Evolutionary conservation across 495 filamentous ascomycete species (phyloP), one percentile per base, ranked within the genome.

Genomic region (Delitschia confertaspora): DNA sequence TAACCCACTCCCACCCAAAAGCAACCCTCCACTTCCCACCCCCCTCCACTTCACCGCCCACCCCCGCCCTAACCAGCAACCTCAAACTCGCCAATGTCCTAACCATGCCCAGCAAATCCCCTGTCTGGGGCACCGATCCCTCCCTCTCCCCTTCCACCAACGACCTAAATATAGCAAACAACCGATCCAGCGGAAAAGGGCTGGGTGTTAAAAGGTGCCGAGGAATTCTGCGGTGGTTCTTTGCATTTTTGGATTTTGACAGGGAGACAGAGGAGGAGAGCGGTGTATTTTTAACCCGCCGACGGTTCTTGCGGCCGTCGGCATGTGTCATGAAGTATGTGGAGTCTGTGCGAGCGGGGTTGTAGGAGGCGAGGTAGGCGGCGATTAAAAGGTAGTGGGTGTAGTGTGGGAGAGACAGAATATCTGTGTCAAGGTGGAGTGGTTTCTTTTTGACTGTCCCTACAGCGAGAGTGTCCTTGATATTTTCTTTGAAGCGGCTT

Each of bases 331-430:
- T 88, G 69, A 98, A 96, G 56, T 88, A 80, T 21, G 78, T 72
- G 1, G 77, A 70, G 61, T 98, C 91, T 26, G 82, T 73, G 30
- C 78, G 68, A 13, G 86, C 71, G 0, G 84, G 78, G 57, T 85
- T 96, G 66, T 88, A 84, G 3, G 88, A 94, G 46, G 89, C 85
- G 3, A 98, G 76, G 64, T 95, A 98, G 16, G 88, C 79, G 35
- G 88, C 83, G 26, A 89, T 74, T 10, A 98, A 73, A 43, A 96
- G 75, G 27, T 86, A 68, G 33, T 85, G 81, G 16, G 91, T 80
- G 56, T 84, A 86, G 51, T 85, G 82, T 8, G 88, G 85, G 18
- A 95, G 72, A n/a, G n/a, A n/a, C n/a, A n/a, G n/a, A n/a, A n/a
- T n/a, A n/a, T n/a, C n/a, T n/a, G n/a, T n/a, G 20, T 64, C 54